These are phyloP conservation scores for Medicago arabica DNA, from an alignment of 306 rosid genomes.

Conservation along the genomic window DNA sequence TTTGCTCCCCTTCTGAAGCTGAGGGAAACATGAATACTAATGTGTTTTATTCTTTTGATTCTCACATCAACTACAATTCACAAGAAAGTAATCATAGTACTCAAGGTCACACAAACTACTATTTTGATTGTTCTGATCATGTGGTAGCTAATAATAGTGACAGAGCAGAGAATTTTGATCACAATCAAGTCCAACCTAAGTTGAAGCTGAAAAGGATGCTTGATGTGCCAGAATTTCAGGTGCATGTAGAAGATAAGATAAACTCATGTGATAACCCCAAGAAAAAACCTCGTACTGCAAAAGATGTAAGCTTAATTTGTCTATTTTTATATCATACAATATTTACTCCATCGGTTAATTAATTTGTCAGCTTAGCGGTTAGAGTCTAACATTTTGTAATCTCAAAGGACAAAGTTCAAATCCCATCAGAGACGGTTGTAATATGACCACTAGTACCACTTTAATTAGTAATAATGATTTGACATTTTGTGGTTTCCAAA, in stretches of 20 bases:
- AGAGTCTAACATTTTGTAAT: background rate
- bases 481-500: background rate
- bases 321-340: background rate
- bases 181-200: conserved; percentile 20
- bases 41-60: conserved; percentile 9
- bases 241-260: conserved; percentile 29
- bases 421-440: background rate
- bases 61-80: conserved; percentile 30
- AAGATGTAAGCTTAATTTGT: conserved; percentile 51
- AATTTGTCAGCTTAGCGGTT: background rate
- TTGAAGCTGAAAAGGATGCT: conserved; percentile 55
- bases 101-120: too few relatives aligned
- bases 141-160: conserved; percentile 14
- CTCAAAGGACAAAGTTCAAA: background rate
- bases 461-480: background rate
- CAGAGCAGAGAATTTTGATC: conserved; percentile 36
- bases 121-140: background rate
- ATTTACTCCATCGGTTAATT: background rate
- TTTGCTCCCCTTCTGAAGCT: too few relatives aligned
- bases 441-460: background rate
- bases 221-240: conserved; percentile 36
- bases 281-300: conserved; percentile 52
- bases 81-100: conserved; percentile 49
- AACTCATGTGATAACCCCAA: conserved; percentile 40
- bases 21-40: too few relatives aligned